Evolutionary conservation across 2,329 filamentous ascomycete genomes (phyloP).

Genomic region (Escovopsis weberi): DNA sequence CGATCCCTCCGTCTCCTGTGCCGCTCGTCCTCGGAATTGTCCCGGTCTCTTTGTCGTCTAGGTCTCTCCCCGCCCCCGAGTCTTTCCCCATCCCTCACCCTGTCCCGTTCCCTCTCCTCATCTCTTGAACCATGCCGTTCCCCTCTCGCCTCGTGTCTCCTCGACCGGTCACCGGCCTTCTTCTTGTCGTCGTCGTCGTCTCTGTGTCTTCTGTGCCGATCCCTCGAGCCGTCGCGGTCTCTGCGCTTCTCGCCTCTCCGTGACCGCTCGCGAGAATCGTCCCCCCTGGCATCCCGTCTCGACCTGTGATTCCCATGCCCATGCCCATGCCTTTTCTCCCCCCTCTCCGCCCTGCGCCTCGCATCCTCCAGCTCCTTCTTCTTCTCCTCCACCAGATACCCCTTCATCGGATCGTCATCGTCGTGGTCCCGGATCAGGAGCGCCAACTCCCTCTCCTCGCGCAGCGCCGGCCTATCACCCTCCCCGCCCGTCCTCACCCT

Average conservation of each 20-base stretch:
- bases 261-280: slow-evolving; percentile 18
- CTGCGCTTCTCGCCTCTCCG: slow-evolving; percentile 21
- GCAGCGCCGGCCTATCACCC: slow-evolving; percentile 46
- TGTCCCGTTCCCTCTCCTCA: slow-evolving; percentile 13
- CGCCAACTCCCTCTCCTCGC: slow-evolving; percentile 69
- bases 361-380: slow-evolving; percentile 72
- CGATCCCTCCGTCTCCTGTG: slow-evolving; percentile 15
- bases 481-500: slow-evolving; percentile 2
- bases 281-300: slow-evolving; percentile 17
- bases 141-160: slow-evolving; percentile 10
- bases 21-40: slow-evolving; percentile 13
- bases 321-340: slow-evolving; percentile 30
- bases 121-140: slow-evolving; percentile 7
- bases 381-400: slow-evolving; percentile 78
- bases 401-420: slow-evolving; percentile 96
- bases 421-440: slow-evolving; percentile 67
- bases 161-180: slow-evolving; percentile 8
- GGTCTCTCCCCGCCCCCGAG: slow-evolving; percentile 12
- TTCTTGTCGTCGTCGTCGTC: slow-evolving; percentile 12
- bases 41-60: slow-evolving; percentile 9
- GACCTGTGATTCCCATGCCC: slow-evolving; percentile 32
- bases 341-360: slow-evolving; percentile 34
- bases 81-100: no score
- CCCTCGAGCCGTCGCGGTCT: slow-evolving; percentile 13
- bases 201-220: slow-evolving; percentile 16